These are phyloP conservation scores for Sporobolomyces pararoseus DNA, from an alignment of 768 basidiomycete genomes.

Conservation along the genomic window DNA sequence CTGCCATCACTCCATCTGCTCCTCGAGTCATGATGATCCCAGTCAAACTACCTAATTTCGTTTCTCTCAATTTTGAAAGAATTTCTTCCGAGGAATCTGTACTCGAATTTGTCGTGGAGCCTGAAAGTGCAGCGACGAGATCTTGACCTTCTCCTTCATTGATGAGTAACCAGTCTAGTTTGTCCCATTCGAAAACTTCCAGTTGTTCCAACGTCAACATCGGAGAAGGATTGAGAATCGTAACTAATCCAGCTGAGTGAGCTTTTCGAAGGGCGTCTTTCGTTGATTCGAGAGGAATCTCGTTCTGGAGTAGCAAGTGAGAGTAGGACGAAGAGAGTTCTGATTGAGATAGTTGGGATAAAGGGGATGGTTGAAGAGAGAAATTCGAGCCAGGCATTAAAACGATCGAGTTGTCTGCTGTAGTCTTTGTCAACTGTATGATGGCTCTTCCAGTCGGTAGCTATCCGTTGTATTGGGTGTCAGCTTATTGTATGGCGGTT, in stretches of 20 bases:
- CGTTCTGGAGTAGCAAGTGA: constrained; percentile 53
- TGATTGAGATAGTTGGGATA: not conserved
- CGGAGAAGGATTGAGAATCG: constrained; percentile 54
- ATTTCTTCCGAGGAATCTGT: not conserved
- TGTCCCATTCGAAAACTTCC: constrained; percentile 48
- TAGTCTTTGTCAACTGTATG: constrained; percentile 50
- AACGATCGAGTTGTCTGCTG: constrained; percentile 53
- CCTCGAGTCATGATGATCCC: constrained; percentile 40
- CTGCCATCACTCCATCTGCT: constrained; percentile 20
- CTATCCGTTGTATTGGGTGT: constrained; percentile 5
- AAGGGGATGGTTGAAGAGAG: constrained; percentile 29
- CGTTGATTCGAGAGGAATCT: constrained; percentile 50
- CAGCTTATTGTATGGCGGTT: too few species aligned
- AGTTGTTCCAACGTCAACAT: constrained; percentile 49
- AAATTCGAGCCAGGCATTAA: constrained; percentile 42
- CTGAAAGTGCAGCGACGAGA: constrained; percentile 37
- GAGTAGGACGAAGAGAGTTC: constrained; percentile 37
- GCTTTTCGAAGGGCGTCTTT: constrained; percentile 45
- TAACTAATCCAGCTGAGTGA: constrained; percentile 34
- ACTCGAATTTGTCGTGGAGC: not conserved
- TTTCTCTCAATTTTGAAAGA: not conserved
- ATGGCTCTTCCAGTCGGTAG: constrained; percentile 52
- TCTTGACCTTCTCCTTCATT: constrained; percentile 51
- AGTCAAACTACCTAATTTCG: not conserved
- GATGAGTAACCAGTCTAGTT: constrained; percentile 51